These are phyloP conservation scores for Aureobasidium subglaciale DNA, from an alignment of 2,329 filamentous ascomycete species.

Conservation along the genomic window DNA sequence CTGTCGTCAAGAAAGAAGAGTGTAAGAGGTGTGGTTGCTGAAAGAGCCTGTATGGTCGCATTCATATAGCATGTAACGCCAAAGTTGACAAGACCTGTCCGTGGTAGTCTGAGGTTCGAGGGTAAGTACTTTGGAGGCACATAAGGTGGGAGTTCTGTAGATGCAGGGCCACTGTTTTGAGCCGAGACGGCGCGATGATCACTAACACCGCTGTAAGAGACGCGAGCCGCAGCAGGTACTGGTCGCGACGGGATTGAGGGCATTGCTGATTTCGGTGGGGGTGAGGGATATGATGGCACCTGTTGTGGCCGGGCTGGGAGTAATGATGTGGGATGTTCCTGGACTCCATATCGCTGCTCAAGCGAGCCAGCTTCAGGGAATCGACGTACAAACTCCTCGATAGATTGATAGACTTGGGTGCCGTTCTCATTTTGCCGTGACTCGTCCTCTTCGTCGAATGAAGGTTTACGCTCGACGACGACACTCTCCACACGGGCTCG, in stretches of 20 bases:
- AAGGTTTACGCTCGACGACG: slow-evolving; percentile 28
- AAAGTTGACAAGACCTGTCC: slow-evolving; percentile 72
- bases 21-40: slow-evolving; percentile 58
- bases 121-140: slow-evolving; percentile 39
- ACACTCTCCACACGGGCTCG: slow-evolving; percentile 62
- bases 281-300: slow-evolving; percentile 25
- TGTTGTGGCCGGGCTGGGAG: slow-evolving; percentile 24
- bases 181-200: slow-evolving; percentile 41
- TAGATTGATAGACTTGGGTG: slow-evolving; percentile 56
- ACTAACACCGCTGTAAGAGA: slow-evolving; percentile 75
- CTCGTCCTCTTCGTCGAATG: slow-evolving; percentile 28
- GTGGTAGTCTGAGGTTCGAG: slow-evolving; percentile 44
- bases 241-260: slow-evolving; percentile 54
- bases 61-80: slow-evolving; percentile 88
- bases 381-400: slow-evolving; percentile 75
- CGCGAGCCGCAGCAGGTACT: slow-evolving; percentile 48
- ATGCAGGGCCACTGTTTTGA: slow-evolving; percentile 25
- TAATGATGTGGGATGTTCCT: slow-evolving; percentile 25
- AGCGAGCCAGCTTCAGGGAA: slow-evolving; percentile 65
- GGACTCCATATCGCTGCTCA: slow-evolving; percentile 42
- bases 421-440: slow-evolving; percentile 29
- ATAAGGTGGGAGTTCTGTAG: slow-evolving; percentile 35
- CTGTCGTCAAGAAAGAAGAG: slow-evolving; percentile 59
- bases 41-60: slow-evolving; percentile 76
- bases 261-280: slow-evolving; percentile 33